Conservation (phyloP, 148 eudicot genomes). For the Chenopodium album region DNA sequence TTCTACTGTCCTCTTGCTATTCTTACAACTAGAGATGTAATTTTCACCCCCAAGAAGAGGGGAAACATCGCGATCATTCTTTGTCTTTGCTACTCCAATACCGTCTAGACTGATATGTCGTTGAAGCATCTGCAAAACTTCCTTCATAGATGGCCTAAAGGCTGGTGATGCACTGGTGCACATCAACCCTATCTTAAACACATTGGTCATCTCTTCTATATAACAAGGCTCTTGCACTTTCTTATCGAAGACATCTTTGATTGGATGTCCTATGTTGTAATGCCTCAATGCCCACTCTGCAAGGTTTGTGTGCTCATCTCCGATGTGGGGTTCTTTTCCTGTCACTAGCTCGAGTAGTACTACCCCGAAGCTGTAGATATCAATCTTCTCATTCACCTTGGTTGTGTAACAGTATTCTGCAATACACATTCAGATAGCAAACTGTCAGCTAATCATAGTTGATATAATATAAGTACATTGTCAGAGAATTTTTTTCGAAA, state of each 20-base stretch:
- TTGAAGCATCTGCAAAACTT: conserved; percentile 50
- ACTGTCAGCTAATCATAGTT: not conserved
- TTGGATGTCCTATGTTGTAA: conserved; percentile 35
- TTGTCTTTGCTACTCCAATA: conserved; percentile 26
- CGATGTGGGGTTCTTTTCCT: not conserved
- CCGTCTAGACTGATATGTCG: conserved; percentile 30
- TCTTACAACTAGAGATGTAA: conserved; percentile 43
- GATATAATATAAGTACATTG: too few relatives aligned
- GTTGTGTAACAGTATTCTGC: not conserved
- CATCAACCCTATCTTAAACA: conserved; percentile 51
- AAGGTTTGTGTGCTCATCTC: conserved; percentile 33
- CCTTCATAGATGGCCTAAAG: conserved; percentile 61
- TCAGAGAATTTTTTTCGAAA: too few relatives aligned
- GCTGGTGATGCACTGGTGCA: conserved; percentile 49
- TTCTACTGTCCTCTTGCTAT: conserved; percentile 36
- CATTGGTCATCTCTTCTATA: conserved; percentile 44
- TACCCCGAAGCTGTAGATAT: conserved; percentile 1
- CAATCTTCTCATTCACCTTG: not conserved
- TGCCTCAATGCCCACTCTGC: conserved; percentile 73
- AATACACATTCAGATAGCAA: not conserved
- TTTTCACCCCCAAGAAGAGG: conserved; percentile 50
- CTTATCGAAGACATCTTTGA: conserved; percentile 39
- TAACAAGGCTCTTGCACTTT: conserved; percentile 34
- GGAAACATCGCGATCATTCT: conserved; percentile 40
- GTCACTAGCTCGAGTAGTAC: not conserved